Evolutionary conservation across 345 rosid genomes (phyloP), one percentile per base, ranked within the genome.

Genomic region (Eucalyptus cladocalyx): DNA sequence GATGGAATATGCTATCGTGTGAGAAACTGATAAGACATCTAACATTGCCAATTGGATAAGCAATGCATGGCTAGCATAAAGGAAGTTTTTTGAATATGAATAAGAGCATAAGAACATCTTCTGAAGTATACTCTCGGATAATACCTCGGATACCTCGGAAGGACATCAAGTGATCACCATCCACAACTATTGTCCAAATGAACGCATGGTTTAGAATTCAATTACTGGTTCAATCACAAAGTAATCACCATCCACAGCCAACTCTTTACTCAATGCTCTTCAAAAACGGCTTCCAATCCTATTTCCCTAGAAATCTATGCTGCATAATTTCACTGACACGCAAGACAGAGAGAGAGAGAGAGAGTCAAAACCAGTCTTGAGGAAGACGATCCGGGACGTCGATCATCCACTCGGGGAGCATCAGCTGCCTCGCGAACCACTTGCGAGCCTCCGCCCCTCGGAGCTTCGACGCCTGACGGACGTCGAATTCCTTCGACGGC

Each of bases 361-460:
- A 88, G 47, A 76, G 47, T 76, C 28, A 80, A 51, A 21, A 97
- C 99, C 99, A 97, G 88, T 97, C 98, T 65, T 89, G 93, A 90
- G 92, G 89, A 86, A 97, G 89, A 86, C 93, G 91, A 91, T 95
- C 97, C 60, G 99, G 99, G 51, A 97, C 95, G 91, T 97, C 99
- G 92, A 97, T 97, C 96, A 97, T 97, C 99, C 99, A 97, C 88
- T 97, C 99, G 7, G 96, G 99, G 34, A 96, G 95, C 99, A 97
- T 96, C 48, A 97, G 91, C 95, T 96, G 98, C n/a, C 91, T 93
- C 1, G 99, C 98, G 90, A 97, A 97, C 96, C 95, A 96, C 88
- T 94, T 95, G 67, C 99, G 97, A 87, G 93, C 95, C 86, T 96
- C 96, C 2, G 94, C 93, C 88, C 99, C 98, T 95, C 92, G 94